Conservation (phyloP, 1,284 basidiomycete species). For the Vanrija pseudolonga region DNA sequence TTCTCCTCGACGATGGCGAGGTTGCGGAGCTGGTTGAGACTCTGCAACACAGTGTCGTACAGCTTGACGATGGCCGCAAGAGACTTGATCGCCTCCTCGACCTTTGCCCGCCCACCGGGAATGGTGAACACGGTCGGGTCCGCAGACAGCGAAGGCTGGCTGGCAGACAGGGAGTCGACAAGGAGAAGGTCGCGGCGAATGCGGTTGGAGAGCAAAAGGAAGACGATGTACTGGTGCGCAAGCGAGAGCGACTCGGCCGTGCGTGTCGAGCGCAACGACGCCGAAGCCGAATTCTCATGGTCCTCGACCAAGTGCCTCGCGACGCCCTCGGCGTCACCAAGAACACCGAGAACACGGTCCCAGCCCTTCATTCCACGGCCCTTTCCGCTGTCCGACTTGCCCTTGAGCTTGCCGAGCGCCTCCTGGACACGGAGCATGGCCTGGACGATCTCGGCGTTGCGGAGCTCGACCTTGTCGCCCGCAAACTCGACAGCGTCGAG, state of each 20-base stretch:
- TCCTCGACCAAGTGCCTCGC: conserved; percentile 72
- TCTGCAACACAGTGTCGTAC: conserved; percentile 77
- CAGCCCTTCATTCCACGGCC: conserved; percentile 57
- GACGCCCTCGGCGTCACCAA: conserved; percentile 83
- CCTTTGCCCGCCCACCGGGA: conserved; percentile 44
- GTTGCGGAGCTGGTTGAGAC: conserved; percentile 72
- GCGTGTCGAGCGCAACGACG: conserved; percentile 33
- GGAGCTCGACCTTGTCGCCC: conserved; percentile 73
- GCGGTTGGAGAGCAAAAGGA: conserved; percentile 76
- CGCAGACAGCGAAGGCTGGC: conserved; percentile 35
- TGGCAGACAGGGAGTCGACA: conserved; percentile 59
- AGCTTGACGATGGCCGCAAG: conserved; percentile 78
- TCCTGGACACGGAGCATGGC: conserved; percentile 78
- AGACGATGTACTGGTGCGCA: conserved; percentile 78
- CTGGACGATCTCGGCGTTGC: conserved; percentile 87
- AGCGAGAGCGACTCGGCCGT: conserved; percentile 58
- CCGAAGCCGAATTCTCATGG: conserved; percentile 55
- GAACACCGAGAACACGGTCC: conserved; percentile 71
- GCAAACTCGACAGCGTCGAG: conserved; percentile 71
- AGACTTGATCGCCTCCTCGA: conserved; percentile 57
- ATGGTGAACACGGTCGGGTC: conserved; percentile 35
- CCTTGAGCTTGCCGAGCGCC: conserved; percentile 57
- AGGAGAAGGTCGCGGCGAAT: conserved; percentile 85
- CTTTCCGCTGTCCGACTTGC: conserved; percentile 49
- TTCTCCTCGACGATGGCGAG: conserved; percentile 83